Evolutionary conservation across 2,329 filamentous ascomycete species (phyloP).

Genomic region (Aspergillus sp.): DNA sequence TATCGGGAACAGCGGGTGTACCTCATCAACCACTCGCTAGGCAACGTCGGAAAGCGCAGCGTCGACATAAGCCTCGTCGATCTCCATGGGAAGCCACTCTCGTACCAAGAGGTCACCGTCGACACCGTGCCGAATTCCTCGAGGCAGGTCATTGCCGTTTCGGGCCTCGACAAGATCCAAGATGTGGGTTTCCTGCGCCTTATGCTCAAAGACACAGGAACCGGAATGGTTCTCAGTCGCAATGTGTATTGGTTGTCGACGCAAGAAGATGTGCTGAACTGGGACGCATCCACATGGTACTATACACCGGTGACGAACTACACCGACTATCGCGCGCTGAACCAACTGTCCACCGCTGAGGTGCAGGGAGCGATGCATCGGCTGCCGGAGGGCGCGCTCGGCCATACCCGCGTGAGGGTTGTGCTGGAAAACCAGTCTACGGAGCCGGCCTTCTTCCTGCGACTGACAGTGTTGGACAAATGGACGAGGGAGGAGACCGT

Average conservation of each 20-base stretch:
- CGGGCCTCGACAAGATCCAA: slow-evolving; percentile 22
- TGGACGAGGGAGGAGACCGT: slow-evolving; percentile 36
- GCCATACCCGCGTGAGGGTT: slow-evolving; percentile 20
- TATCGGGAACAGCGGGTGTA: slow-evolving; percentile 40
- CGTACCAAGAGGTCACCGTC: slow-evolving; percentile 19
- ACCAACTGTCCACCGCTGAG: slow-evolving; percentile 28
- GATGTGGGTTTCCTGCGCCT: slow-evolving; percentile 46
- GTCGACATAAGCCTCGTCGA: slow-evolving; percentile 45
- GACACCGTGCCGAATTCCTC: slow-evolving; percentile 40
- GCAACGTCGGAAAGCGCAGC: slow-evolving; percentile 30
- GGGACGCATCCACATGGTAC: slow-evolving; percentile 51
- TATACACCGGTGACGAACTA: slow-evolving; percentile 48
- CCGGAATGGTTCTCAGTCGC: slow-evolving; percentile 36
- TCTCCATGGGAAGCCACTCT: slow-evolving; percentile 37
- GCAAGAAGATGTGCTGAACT: slow-evolving; percentile 43
- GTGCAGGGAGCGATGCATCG: slow-evolving; percentile 23
- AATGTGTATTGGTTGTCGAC: slow-evolving; percentile 53
- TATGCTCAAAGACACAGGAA: slow-evolving; percentile 28
- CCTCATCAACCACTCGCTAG: slow-evolving; percentile 46
- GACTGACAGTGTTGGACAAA: slow-evolving; percentile 41
- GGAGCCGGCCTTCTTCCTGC: slow-evolving; percentile 50
- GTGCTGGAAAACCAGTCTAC: slow-evolving; percentile 44
- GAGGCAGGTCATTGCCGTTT: slow-evolving; percentile 26
- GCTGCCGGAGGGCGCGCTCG: neutral
- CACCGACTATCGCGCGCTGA: slow-evolving; percentile 41